Evolutionary conservation across 192 early-diverging fungal genomes (phyloP).

Genomic region (Paraglomus occultum): DNA sequence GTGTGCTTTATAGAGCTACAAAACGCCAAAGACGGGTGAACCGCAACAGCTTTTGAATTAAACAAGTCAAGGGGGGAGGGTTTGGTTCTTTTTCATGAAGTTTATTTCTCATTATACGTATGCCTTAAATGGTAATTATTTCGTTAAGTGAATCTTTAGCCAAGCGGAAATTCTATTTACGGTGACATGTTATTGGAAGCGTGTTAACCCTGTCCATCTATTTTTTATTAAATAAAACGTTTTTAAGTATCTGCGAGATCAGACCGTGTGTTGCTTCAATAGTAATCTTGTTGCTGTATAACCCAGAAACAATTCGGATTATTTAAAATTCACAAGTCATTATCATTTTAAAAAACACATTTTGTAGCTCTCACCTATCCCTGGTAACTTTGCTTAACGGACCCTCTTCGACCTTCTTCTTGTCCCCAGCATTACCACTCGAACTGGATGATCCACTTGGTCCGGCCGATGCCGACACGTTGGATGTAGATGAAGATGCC

Average conservation of each 20-base stretch:
- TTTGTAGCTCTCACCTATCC: slow-evolving; percentile 52
- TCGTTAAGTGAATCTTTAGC: too few relatives aligned
- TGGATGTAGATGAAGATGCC: neutral
- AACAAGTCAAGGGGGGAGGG: too few relatives aligned
- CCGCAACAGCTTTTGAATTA: too few relatives aligned
- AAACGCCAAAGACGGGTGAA: too few relatives aligned
- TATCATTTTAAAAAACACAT: neutral
- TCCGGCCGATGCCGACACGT: neutral
- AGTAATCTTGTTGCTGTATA: slow-evolving; percentile 66
- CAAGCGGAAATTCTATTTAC: too few relatives aligned
- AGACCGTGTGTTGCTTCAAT: slow-evolving; percentile 78
- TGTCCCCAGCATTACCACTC: slow-evolving; percentile 33
- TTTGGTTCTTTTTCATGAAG: too few relatives aligned
- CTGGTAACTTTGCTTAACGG: slow-evolving; percentile 66
- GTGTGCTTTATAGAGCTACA: too few relatives aligned
- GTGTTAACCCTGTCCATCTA: neutral
- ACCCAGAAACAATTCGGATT: slow-evolving; percentile 16
- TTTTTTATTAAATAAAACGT: slow-evolving; percentile 68
- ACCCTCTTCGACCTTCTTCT: slow-evolving; percentile 62
- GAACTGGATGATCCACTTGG: neutral
- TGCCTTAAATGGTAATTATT: too few relatives aligned
- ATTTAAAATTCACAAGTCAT: slow-evolving; percentile 16
- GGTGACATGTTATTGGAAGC: too few relatives aligned
- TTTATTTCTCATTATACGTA: too few relatives aligned
- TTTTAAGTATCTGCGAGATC: slow-evolving; percentile 82